phyloP scores from a whole-genome alignment of 106 monocot genomes.

The Acanthochlamys bracteata region DNA sequence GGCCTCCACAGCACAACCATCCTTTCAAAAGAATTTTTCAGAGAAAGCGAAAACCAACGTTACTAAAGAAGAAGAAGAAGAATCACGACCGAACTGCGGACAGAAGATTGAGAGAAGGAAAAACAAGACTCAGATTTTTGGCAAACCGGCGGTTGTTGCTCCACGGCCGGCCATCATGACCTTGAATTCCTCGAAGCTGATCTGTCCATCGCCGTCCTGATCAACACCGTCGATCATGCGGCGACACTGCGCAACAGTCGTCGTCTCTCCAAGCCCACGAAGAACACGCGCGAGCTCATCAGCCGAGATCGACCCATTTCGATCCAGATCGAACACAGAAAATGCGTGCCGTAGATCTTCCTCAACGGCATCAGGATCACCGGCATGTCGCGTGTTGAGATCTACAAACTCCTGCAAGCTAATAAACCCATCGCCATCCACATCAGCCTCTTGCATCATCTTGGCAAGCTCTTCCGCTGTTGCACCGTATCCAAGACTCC shows the following conservation, averaged over 20 bases:
- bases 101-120: no score
- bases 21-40: no score
- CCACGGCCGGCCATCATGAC: slow-evolving; percentile 25
- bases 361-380: not conserved
- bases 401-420: slow-evolving; percentile 36
- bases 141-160: not conserved
- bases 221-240: slow-evolving; percentile 40
- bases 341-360: slow-evolving; percentile 33
- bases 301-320: slow-evolving; percentile 26
- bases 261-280: slow-evolving; percentile 18
- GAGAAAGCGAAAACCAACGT: not conserved
- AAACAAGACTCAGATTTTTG: not conserved
- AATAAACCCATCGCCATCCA: slow-evolving; percentile 51
- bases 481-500: slow-evolving; percentile 19
- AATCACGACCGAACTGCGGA: no score
- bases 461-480: slow-evolving; percentile 17
- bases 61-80: not conserved
- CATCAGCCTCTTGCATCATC: slow-evolving; percentile 56
- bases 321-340: slow-evolving; percentile 31
- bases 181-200: slow-evolving; percentile 39
- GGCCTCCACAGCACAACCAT: no score
- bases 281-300: slow-evolving; percentile 30
- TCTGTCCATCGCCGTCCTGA: slow-evolving; percentile 29
- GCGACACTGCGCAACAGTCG: slow-evolving; percentile 19
- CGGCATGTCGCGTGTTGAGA: slow-evolving; percentile 8